Conservation (phyloP, 495 filamentous ascomycete species). For the Cercophora sp. region DNA sequence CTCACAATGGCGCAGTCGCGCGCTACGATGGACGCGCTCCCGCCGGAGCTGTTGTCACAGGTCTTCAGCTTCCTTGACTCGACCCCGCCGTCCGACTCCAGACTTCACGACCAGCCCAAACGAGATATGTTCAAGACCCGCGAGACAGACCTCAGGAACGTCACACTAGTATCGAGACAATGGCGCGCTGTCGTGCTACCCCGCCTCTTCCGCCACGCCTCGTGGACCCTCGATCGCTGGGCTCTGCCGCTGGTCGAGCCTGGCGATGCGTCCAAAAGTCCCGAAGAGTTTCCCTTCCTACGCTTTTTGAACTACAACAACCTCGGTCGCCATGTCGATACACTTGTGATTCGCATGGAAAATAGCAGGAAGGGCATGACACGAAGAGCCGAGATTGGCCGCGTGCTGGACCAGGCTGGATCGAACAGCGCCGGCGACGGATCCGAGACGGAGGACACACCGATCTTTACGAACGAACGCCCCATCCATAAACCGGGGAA, state of each 20-base stretch:
- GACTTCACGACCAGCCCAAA: constrained; percentile 38
- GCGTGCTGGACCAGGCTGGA: neutral
- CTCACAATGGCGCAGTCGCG: constrained; percentile 4
- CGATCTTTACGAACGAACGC: neutral
- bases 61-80: constrained; percentile 36
- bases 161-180: constrained; percentile 35
- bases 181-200: constrained; percentile 39
- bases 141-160: constrained; percentile 34
- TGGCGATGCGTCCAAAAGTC: constrained; percentile 5
- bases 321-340: constrained; percentile 27
- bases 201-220: constrained; percentile 39
- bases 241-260: constrained; percentile 17
- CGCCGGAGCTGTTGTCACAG: constrained; percentile 37
- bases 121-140: constrained; percentile 20
- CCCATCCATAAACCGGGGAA: neutral
- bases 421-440: neutral
- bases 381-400: neutral
- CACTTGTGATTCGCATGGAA: constrained; percentile 32
- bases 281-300: constrained; percentile 25
- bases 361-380: neutral
- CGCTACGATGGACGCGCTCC: constrained; percentile 30
- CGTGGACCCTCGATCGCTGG: constrained; percentile 28
- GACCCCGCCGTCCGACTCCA: constrained; percentile 31
- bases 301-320: constrained; percentile 27
- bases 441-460: neutral